Evolutionary conservation across 495 filamentous ascomycete species (phyloP).

Genomic region (Lasiosphaeria ovina): DNA sequence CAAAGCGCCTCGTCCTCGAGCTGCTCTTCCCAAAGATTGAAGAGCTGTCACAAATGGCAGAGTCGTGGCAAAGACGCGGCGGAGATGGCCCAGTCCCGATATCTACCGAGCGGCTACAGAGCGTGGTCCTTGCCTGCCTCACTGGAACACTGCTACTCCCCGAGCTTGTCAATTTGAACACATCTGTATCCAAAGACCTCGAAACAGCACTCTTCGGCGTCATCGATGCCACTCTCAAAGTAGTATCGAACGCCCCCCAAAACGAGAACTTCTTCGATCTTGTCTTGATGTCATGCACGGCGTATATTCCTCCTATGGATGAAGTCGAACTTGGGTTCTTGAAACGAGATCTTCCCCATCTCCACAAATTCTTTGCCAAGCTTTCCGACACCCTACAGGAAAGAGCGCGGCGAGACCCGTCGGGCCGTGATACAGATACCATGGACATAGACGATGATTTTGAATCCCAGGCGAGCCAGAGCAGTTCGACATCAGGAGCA

Average conservation of each 20-base stretch:
- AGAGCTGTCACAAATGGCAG: constrained; percentile 38
- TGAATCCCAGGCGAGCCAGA: constrained; percentile 52
- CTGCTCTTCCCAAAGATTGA: constrained; percentile 47
- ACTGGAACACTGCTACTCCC: constrained; percentile 42
- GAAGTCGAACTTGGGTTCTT: constrained; percentile 31
- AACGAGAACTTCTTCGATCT: constrained; percentile 36
- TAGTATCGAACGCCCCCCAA: constrained; percentile 33
- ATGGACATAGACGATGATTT: constrained; percentile 83
- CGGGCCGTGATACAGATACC: constrained; percentile 44
- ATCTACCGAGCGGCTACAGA: constrained; percentile 46
- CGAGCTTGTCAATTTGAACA: constrained; percentile 38
- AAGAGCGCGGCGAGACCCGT: constrained; percentile 26
- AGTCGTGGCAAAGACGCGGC: constrained; percentile 43
- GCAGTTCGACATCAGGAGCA: constrained; percentile 31
- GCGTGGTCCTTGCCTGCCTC: constrained; percentile 45
- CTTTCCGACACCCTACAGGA: constrained; percentile 49
- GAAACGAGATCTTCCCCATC: constrained; percentile 29
- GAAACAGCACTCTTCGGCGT: constrained; percentile 34
- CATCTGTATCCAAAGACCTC: constrained; percentile 40
- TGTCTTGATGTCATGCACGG: constrained; percentile 32
- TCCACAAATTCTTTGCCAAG: constrained; percentile 40
- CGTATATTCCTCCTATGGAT: constrained; percentile 38
- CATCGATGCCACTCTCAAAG: constrained; percentile 33
- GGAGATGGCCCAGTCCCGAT: constrained; percentile 40
- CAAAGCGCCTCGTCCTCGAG: constrained; percentile 48